Conservation (phyloP, 1,139 yeast species). For the Sugiyamaella sp. region DNA sequence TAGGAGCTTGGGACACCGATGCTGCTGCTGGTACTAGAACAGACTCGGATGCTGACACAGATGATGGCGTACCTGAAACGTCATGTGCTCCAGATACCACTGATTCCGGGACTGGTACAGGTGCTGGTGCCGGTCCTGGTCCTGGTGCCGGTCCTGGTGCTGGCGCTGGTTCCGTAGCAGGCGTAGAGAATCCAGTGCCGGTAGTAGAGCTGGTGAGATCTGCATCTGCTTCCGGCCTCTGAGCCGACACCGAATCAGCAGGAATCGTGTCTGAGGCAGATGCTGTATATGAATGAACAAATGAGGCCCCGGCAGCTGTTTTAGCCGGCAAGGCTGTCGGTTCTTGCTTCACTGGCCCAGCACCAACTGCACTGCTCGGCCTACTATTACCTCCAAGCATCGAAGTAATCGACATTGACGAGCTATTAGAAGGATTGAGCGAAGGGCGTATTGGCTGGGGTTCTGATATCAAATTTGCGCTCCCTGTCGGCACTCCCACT, state of each 20-base stretch:
- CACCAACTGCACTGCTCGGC: slow-evolving; percentile 4
- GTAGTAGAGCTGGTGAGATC: not conserved
- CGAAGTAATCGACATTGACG: slow-evolving; percentile 31
- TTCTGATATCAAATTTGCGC: not conserved
- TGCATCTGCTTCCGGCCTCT: not conserved
- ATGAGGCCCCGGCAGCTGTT: not conserved
- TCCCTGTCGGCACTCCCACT: too few species aligned
- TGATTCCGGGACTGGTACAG: too few species aligned
- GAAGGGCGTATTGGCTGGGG: slow-evolving; percentile 1
- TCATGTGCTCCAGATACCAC: too few species aligned
- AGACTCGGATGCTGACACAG: not conserved
- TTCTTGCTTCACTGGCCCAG: not conserved
- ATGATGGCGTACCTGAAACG: too few species aligned
- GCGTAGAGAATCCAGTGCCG: not conserved
- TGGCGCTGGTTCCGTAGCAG: slow-evolving; percentile 1
- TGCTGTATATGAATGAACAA: not conserved
- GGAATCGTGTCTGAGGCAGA: not conserved
- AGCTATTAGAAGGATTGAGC: slow-evolving; percentile 7
- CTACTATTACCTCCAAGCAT: slow-evolving; percentile 24
- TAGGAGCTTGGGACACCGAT: too few species aligned
- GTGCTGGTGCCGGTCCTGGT: not conserved
- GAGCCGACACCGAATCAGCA: not conserved
- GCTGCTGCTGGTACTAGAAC: not conserved
- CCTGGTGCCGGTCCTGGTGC: slow-evolving; percentile 3
- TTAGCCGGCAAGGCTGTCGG: not conserved